Evolutionary conservation across 441 rosid genomes (phyloP).

Genomic region (Erysimum cheiri): DNA sequence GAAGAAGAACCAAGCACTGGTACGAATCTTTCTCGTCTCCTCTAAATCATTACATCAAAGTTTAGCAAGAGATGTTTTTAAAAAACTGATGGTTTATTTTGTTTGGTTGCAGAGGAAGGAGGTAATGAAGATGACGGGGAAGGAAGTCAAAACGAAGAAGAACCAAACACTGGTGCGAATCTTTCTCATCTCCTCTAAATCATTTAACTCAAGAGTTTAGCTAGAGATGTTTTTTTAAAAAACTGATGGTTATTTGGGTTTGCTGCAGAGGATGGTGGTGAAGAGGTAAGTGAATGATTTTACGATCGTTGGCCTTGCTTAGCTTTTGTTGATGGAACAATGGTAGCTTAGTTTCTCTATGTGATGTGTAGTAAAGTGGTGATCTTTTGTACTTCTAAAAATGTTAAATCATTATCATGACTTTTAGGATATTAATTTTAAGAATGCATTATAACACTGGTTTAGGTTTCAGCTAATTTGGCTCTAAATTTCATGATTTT

Average conservation of each 20-base stretch:
- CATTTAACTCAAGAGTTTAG: background rate
- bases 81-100: slow-evolving; percentile 9
- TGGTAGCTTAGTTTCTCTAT: slow-evolving; percentile 18
- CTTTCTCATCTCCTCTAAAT: background rate
- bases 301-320: background rate
- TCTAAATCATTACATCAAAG: background rate
- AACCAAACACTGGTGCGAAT: slow-evolving; percentile 21
- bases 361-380: slow-evolving; percentile 17
- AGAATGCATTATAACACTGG: background rate
- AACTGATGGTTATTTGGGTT: slow-evolving; percentile 18
- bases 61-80: background rate
- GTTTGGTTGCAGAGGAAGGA: slow-evolving; percentile 28
- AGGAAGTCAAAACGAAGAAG: slow-evolving; percentile 23
- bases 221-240: background rate
- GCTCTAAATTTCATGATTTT: too few relatives aligned
- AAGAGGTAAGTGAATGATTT: slow-evolving; percentile 24
- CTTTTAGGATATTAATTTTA: slow-evolving; percentile 16
- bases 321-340: slow-evolving; percentile 20
- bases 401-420: background rate
- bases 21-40: background rate
- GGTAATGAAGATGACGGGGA: background rate
- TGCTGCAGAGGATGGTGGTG: slow-evolving; percentile 31
- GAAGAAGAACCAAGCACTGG: slow-evolving; percentile 29
- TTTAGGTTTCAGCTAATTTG: background rate
- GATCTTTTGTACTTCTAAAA: slow-evolving; percentile 1